These are phyloP conservation scores for Ochromonas danica DNA, from an alignment of 108 stramenopile genomes.

Conservation along the genomic window DNA sequence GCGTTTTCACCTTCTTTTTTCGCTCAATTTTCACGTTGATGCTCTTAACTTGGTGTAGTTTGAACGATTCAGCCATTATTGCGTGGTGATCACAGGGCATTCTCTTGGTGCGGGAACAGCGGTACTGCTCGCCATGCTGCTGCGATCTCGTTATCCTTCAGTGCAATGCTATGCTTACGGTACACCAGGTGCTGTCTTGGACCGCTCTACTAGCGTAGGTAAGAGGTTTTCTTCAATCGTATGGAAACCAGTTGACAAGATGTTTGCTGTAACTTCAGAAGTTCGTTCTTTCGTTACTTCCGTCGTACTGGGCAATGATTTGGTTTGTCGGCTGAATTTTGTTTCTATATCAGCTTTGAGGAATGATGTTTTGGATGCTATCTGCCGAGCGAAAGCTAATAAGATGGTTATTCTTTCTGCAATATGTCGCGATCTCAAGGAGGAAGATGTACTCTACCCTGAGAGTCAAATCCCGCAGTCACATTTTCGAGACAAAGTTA, in stretches of 20 bases:
- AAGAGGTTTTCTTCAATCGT: too few relatives aligned
- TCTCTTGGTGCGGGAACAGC: constrained; percentile 83
- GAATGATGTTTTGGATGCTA: constrained; percentile 77
- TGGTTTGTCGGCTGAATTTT: constrained; percentile 77
- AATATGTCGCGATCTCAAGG: constrained; percentile 37
- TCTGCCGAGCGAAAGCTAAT: constrained; percentile 78
- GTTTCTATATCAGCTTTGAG: constrained; percentile 69
- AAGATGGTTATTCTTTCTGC: constrained; percentile 65
- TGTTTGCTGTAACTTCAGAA: too few relatives aligned
- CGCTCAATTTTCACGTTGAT: constrained; percentile 63
- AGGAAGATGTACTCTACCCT: background rate
- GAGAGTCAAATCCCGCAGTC: background rate
- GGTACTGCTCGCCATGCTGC: constrained; percentile 76
- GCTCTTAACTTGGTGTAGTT: background rate
- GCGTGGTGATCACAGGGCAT: constrained; percentile 63
- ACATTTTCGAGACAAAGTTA: background rate
- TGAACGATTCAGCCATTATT: background rate
- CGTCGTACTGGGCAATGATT: constrained; percentile 77
- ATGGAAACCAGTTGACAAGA: too few relatives aligned
- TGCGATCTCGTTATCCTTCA: constrained; percentile 65
- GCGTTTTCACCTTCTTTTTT: constrained; percentile 74
- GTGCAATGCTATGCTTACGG: constrained; percentile 74
- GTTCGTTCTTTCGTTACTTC: constrained; percentile 55
- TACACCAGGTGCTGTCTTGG: constrained; percentile 67
- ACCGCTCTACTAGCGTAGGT: background rate